A percentile compares a stretch with the other conserved stretches of the same genome.
phyloP scores from a whole-genome alignment of 1,139 yeast genomes.

The Scheffersomyces quercinus region DNA sequence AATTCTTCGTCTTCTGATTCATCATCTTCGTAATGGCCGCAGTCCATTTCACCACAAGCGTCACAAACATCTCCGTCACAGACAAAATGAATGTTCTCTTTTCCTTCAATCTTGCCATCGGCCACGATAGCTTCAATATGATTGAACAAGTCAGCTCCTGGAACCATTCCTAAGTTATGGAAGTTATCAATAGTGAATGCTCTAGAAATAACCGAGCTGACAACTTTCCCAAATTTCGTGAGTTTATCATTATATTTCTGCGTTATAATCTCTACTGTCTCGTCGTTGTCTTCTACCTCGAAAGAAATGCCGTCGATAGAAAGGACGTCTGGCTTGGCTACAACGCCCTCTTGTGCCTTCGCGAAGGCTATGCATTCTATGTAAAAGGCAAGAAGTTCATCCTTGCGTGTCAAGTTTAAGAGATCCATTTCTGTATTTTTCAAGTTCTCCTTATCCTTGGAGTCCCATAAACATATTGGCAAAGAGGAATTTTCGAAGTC shows the following conservation, averaged over 20 bases:
- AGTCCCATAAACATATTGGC: constrained; percentile 71
- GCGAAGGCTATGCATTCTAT: constrained; percentile 56
- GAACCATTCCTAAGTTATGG: constrained; percentile 77
- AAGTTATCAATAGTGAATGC: constrained; percentile 79
- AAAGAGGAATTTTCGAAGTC: constrained; percentile 35
- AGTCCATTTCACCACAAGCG: constrained; percentile 67
- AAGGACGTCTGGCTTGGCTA: constrained; percentile 44
- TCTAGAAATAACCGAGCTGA: constrained; percentile 68
- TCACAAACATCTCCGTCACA: constrained; percentile 71
- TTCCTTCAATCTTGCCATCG: constrained; percentile 20
- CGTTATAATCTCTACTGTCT: constrained; percentile 7
- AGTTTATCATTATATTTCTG: constrained; percentile 22
- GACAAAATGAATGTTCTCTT: constrained; percentile 74
- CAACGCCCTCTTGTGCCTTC: constrained; percentile 17
- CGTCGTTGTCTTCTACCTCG: constrained; percentile 6
- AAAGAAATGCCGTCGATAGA: constrained; percentile 9
- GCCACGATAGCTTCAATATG: constrained; percentile 48
- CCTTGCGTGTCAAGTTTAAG: constrained; percentile 60
- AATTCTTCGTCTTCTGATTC: constrained; percentile 21
- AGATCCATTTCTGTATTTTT: constrained; percentile 68
- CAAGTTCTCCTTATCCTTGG: constrained; percentile 46
- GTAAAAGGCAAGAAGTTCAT: constrained; percentile 58
- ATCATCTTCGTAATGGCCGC: constrained; percentile 46
- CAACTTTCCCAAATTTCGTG: constrained; percentile 48
- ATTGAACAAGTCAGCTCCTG: constrained; percentile 89